Evolutionary conservation across 805 yeast species (phyloP), one percentile per base, ranked within the genome.

Genomic region (Middelhovenomyces tepae): DNA sequence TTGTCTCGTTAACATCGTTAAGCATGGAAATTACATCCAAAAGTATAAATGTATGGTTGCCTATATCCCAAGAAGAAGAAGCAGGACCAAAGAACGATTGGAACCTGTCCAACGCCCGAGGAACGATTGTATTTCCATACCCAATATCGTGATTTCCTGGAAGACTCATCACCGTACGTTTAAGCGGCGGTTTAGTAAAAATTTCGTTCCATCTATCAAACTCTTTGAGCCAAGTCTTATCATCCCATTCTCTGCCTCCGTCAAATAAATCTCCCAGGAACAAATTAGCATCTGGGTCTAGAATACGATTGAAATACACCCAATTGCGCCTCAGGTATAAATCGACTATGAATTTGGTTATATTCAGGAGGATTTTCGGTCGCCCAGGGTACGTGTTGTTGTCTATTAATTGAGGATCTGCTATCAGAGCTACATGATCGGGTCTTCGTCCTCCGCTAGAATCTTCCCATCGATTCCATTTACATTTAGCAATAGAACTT

Each of bases 101-200:
- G 56, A 87, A 91, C 44, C 97, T 60, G 22, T 71, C 57, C 28
- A 71, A 57, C 16, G 78, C 73, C 1, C 64, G 56, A 16, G 67
- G 64, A 11, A 73, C 64, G 10, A 91, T 73, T 0, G 75, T 73
- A 38, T 76, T 72, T 18, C 91, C 95, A 58, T 80, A 89, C 0
- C 99, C 99, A 43, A 93, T 84, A 53, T 91, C 99, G 54, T 91
- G 99, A 52, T 91, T 91, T 1, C 98, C 99, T 0, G 95, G 95
- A 20, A 71, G 46, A n/a, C 66, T 59, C 62, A 61, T 53, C 13
- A 64, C 44, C 2, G 67, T 62, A 27, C 53, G 51, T 32, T 71
- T 60, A 34, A 64, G 57, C n/a, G 67, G 59, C 36, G 65, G 65
- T 38, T 62, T 59, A 5, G 80, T 78, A 54, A 82, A 89, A 3